Evolutionary conservation across 2,329 filamentous ascomycete genomes (phyloP), one percentile per base, ranked within the genome.

Genomic region (Diaporthe nobilis): DNA sequence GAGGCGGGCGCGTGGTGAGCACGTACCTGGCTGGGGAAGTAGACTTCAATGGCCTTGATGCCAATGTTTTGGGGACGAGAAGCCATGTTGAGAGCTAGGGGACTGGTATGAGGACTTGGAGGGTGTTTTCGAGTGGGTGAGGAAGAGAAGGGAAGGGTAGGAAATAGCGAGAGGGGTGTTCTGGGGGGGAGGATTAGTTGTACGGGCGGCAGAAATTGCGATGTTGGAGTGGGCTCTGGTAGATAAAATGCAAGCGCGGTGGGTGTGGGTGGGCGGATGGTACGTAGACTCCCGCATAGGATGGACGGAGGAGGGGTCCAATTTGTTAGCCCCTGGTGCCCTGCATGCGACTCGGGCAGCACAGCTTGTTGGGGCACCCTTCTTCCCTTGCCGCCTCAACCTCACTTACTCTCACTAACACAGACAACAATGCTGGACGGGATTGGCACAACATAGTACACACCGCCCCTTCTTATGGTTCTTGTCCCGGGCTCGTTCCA

Each of bases 1-100:
- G 49, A 31, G 39, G 3, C 20, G 9, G 47, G 37, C 44, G 53
- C 15, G 28, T 58, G 28, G 42, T 22, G 44, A 25, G 71, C 51
- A 86, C 92, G 79, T 86, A 96, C 94, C 92, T 96, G 94, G 85
- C 90, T 94, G 79, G 94, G 94, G 83, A 95, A 94, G 86, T 97
- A 97, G 83, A 97, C 91, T 85, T 97, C 94, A 86, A 97, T 94
- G 93, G 94, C 94, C 89, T 97, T 96, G 85, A 97, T 95, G 90
- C 94, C 94, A 86, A 97, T 93, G 87, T 96, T 96, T 86, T 95
- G 92, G 79, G 94, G 94, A 86, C 94, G 93, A 80, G 92, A 85
- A 83, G 93, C 90, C 94, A 95, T 96, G 76, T 77, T 87, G 81
- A 72, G 37, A 55, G 55, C 58, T 75, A 13, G 9, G 17, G 10